phyloP scores from a whole-genome alignment of 768 basidiomycete species.

The Lactarius evosmus region DNA sequence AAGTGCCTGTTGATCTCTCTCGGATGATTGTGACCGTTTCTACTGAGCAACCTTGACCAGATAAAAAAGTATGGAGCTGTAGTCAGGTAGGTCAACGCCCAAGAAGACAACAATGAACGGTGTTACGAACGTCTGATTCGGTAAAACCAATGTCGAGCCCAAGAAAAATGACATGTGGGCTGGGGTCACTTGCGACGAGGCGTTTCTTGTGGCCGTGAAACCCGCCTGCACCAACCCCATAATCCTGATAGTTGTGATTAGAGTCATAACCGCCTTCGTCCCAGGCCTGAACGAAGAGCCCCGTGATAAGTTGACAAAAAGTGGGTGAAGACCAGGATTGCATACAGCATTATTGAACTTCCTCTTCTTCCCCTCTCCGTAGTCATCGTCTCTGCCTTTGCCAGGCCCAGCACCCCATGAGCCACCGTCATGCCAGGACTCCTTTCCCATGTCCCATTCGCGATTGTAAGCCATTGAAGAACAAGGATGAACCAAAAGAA shows the following conservation, averaged over 20 bases:
- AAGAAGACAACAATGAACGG: conserved; percentile 33
- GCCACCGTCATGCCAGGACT: conserved; percentile 45
- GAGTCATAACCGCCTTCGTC: conserved; percentile 45
- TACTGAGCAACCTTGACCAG: conserved; percentile 66
- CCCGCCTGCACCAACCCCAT: conserved; percentile 24
- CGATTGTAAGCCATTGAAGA: conserved; percentile 45
- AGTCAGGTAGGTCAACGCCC: conserved; percentile 31
- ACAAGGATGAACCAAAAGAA: conserved; percentile 15
- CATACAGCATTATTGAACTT: conserved; percentile 76
- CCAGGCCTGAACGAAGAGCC: conserved; percentile 40
- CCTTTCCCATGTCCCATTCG: conserved; percentile 85
- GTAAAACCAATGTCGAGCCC: conserved; percentile 90
- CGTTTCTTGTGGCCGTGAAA: conserved; percentile 59
- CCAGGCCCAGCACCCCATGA: conserved; percentile 42
- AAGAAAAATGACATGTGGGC: conserved; percentile 92
- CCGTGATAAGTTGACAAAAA: background rate
- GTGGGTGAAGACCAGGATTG: conserved; percentile 22
- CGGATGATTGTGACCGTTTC: conserved; percentile 94
- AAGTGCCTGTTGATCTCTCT: conserved; percentile 95
- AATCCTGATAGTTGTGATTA: conserved; percentile 34
- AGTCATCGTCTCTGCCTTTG: conserved; percentile 66
- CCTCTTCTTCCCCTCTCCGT: conserved; percentile 71
- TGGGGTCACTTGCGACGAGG: conserved; percentile 78
- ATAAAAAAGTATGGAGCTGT: conserved; percentile 78
- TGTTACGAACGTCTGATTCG: conserved; percentile 82